These are phyloP conservation scores for Schrenkiella parvula DNA, from an alignment of 345 rosid genomes.

Conservation along the genomic window DNA sequence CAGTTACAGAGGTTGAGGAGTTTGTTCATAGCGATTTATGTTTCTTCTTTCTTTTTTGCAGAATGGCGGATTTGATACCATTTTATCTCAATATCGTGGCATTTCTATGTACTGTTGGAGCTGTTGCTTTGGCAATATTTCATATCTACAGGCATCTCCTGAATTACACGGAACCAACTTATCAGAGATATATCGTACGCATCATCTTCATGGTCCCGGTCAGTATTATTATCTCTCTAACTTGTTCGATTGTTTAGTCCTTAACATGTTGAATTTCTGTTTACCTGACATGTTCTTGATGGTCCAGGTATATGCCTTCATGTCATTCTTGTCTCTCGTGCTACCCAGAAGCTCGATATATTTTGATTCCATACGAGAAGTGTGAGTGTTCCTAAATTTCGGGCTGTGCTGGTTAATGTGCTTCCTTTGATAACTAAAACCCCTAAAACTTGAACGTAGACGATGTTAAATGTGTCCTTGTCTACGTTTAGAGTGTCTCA, in stretches of 20 bases:
- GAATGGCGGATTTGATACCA: constrained; percentile 59
- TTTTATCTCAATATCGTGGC: constrained; percentile 53
- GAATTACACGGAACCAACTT: constrained; percentile 93
- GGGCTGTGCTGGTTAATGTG: neutral
- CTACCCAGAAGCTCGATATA: constrained; percentile 72
- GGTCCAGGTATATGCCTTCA: constrained; percentile 79
- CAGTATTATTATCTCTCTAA: constrained; percentile 25
- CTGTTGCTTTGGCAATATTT: constrained; percentile 61
- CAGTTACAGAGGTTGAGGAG: neutral
- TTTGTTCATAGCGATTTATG: neutral
- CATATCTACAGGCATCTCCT: constrained; percentile 84
- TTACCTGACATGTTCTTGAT: neutral
- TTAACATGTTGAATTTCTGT: neutral
- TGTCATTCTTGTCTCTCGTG: constrained; percentile 84
- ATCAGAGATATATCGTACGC: constrained; percentile 92
- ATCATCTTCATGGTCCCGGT: constrained; percentile 98
- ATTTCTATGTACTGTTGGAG: constrained; percentile 72
- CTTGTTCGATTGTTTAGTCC: neutral
- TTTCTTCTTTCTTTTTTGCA: neutral
- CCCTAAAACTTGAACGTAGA: neutral
- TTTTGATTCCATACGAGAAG: constrained; percentile 93
- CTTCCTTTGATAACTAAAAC: neutral
- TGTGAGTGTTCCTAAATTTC: constrained; percentile 50
- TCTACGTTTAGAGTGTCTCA: neutral
- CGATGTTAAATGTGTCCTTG: neutral